Base-by-base conservation (phyloP, 192 early-diverging fungal species). In the Rhizophagus prolifer region DNA sequence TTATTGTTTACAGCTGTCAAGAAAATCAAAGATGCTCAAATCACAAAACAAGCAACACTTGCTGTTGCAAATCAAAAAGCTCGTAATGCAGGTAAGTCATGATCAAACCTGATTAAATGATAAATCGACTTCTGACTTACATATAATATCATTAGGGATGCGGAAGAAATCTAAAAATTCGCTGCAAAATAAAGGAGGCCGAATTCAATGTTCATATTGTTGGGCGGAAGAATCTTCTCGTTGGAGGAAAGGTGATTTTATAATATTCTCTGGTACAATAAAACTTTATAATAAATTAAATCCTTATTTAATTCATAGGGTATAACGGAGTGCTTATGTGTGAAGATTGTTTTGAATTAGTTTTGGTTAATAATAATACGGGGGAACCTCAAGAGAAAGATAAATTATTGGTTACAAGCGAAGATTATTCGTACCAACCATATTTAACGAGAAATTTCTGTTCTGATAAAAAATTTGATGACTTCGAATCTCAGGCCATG, bases 261-360 rank as follows among this genome's bases (percentile, higher is more conserved):
- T 3, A 23, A 14, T 54, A n/a, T 50, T n/a, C 50, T 16, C 10
- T 74, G 0, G 12, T 26, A 46, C 30, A 34, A n/a, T 50, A 28
- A 13, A 3, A 16, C 58, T 3, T 21, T 3, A 0, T 44, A 44
- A 44, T 28, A 50, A 38, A 19, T n/a, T 44, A 0, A 9, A 7
- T 1, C 14, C 50, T 66, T 62, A 21, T 36, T 59, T n/a, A 28
- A 14, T 13, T 54, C 21, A 26, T 70, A 87, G 92, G 92, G 6
- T 92, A 91, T 76, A 87, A 93, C 54, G 90, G 90, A 4, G 86
- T 93, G 7, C 79, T 91, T 4, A 90, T 93, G 90, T 93, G 92
- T 75, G 86, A 88, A 74, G 80, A 80, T 23, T 93, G 92, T 77
- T 93, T 90, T 74, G 77, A 85, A 31, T 74, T 88, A 14, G 89